Evolutionary conservation across 495 filamentous ascomycete genomes (phyloP).

Genomic region (Neurospora sp.): DNA sequence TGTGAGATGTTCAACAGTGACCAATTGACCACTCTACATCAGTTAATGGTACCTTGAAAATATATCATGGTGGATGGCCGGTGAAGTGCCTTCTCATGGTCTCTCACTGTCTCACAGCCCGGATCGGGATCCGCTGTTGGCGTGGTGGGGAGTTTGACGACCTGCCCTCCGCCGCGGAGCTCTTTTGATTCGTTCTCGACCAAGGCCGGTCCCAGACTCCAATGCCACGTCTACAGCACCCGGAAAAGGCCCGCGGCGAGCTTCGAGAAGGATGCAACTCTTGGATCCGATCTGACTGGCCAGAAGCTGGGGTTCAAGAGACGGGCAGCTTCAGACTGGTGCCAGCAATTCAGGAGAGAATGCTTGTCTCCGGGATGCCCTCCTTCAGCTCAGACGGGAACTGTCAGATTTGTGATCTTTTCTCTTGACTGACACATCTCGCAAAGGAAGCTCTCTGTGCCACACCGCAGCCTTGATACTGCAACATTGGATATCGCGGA

Average conservation of each 20-base stretch:
- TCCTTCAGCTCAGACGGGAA: not conserved
- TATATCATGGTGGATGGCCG: not conserved
- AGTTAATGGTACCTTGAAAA: not conserved
- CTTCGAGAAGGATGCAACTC: not conserved
- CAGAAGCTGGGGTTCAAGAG: not conserved
- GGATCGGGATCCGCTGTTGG: not conserved
- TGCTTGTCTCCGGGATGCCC: not conserved
- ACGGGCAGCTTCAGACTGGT: not conserved
- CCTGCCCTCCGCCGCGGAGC: not conserved
- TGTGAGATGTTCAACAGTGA: not conserved
- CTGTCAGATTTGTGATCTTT: not conserved
- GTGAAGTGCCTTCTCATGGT: not conserved
- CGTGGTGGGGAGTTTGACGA: not conserved
- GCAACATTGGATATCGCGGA: not conserved
- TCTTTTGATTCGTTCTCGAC: not conserved
- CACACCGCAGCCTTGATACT: not conserved
- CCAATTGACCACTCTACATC: not conserved
- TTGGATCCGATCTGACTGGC: not conserved
- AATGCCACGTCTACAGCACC: not conserved
- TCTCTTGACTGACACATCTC: not conserved
- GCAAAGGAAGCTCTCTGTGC: not conserved
- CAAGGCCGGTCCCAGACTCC: not conserved
- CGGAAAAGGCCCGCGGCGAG: not conserved
- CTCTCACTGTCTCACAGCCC: not conserved
- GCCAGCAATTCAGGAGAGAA: not conserved